A percentile compares a stretch with the other conserved stretches of the same genome.
Evolutionary conservation across 2,329 filamentous ascomycete species (phyloP).

Genomic region (Paraphaeosphaeria minitans): DNA sequence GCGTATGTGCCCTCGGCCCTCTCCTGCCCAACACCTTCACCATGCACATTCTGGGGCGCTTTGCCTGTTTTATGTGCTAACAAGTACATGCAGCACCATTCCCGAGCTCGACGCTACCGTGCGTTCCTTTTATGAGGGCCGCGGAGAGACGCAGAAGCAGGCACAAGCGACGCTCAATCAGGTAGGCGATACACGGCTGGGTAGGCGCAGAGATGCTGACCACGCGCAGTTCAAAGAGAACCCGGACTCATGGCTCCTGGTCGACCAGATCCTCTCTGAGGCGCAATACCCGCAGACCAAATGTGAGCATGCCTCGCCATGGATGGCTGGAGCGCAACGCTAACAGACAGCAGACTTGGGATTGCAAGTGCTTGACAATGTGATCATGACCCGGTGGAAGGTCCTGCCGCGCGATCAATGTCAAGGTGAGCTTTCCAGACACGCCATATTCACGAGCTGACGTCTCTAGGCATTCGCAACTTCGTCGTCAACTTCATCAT

Average conservation of each 20-base stretch:
- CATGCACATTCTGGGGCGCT: neutral
- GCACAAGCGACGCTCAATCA: constrained; percentile 92
- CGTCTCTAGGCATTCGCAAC: constrained; percentile 83
- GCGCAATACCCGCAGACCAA: constrained; percentile 95
- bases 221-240: constrained; percentile 90
- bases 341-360: constrained; percentile 72
- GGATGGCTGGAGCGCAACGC: constrained; percentile 24
- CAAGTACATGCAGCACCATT: constrained; percentile 58
- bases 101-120: constrained; percentile 96
- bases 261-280: constrained; percentile 94
- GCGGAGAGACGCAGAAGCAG: constrained; percentile 96
- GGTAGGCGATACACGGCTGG: constrained; percentile 58
- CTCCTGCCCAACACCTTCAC: neutral
- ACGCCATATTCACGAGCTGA: constrained; percentile 13
- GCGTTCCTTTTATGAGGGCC: constrained; percentile 95
- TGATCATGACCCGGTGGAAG: constrained; percentile 99
- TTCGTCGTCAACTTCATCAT: constrained; percentile 99
- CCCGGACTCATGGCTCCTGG: constrained; percentile 94
- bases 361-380: constrained; percentile 94
- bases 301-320: constrained; percentile 62
- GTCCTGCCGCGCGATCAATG: constrained; percentile 95
- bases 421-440: constrained; percentile 66
- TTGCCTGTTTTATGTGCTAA: neutral
- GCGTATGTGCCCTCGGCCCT: constrained; percentile 45
- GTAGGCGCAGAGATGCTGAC: constrained; percentile 21